These are phyloP conservation scores for Fusarium veterinarium DNA, from an alignment of 2,329 filamentous ascomycete genomes.

Conservation along the genomic window DNA sequence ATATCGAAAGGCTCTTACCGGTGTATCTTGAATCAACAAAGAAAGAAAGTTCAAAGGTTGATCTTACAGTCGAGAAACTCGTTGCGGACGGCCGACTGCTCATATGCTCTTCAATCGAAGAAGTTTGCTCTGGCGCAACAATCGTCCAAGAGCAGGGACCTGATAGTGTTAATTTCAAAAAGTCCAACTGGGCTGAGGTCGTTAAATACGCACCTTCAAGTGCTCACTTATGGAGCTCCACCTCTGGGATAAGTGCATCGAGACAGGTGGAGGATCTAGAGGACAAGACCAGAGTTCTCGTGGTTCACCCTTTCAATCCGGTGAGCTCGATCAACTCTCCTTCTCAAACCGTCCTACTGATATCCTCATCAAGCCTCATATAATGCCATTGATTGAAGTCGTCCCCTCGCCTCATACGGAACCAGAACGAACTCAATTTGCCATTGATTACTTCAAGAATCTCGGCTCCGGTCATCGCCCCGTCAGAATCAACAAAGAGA, in stretches of 20 bases:
- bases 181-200: constrained; percentile 25
- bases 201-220: not conserved
- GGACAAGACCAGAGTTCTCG: constrained; percentile 18
- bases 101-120: constrained; percentile 21
- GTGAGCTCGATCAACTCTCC: not conserved
- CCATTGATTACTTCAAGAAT: constrained; percentile 19
- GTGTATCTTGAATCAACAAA: constrained; percentile 22
- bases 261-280: constrained; percentile 25
- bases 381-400: constrained; percentile 37
- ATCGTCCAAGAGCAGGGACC: constrained; percentile 40
- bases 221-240: constrained; percentile 34
- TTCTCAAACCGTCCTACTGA: accelerated
- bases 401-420: constrained; percentile 26
- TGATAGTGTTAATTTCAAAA: constrained; percentile 34
- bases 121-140: constrained; percentile 12
- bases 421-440: constrained; percentile 16
- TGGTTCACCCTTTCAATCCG: constrained; percentile 37
- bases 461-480: constrained; percentile 31
- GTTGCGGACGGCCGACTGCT: constrained; percentile 1
- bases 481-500: constrained; percentile 34
- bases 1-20: constrained; percentile 21
- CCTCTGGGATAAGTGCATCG: constrained; percentile 29
- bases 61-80: not conserved
- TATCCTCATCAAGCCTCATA: constrained; percentile 9
- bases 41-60: not conserved